Conservation (phyloP, 768 basidiomycete species). For the Auriscalpium microsporum region DNA sequence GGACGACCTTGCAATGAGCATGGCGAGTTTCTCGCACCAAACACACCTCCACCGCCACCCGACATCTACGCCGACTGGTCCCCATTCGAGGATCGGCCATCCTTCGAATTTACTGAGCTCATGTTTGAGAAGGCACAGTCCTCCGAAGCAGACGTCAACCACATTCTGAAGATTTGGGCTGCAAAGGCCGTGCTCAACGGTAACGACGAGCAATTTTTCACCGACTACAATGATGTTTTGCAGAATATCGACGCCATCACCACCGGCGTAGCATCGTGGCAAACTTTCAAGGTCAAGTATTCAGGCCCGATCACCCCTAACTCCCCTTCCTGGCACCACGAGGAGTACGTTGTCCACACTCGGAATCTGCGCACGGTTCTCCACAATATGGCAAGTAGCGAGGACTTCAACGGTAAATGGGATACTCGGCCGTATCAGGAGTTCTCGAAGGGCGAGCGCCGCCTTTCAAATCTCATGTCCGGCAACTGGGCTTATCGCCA, state of each 20-base stretch:
- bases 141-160: not conserved
- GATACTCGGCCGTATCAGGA: not conserved
- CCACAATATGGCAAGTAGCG: not conserved
- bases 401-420: not conserved
- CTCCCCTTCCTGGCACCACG: not conserved
- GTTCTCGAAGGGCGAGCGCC: not conserved
- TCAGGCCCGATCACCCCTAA: not conserved
- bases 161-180: not conserved
- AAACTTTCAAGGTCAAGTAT: not conserved
- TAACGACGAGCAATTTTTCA: not conserved
- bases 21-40: too few species aligned
- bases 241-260: not conserved
- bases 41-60: not conserved
- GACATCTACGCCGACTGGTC: not conserved
- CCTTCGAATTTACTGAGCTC: not conserved
- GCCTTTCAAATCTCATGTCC: not conserved
- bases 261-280: not conserved
- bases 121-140: not conserved
- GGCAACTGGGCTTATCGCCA: not conserved
- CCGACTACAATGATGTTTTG: slow-evolving; percentile 16
- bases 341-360: not conserved
- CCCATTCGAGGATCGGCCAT: not conserved
- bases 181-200: not conserved
- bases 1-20: too few species aligned
- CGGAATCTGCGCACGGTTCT: not conserved